phyloP scores from a whole-genome alignment of 495 filamentous ascomycete species.

The Podospora fimiseda region DNA sequence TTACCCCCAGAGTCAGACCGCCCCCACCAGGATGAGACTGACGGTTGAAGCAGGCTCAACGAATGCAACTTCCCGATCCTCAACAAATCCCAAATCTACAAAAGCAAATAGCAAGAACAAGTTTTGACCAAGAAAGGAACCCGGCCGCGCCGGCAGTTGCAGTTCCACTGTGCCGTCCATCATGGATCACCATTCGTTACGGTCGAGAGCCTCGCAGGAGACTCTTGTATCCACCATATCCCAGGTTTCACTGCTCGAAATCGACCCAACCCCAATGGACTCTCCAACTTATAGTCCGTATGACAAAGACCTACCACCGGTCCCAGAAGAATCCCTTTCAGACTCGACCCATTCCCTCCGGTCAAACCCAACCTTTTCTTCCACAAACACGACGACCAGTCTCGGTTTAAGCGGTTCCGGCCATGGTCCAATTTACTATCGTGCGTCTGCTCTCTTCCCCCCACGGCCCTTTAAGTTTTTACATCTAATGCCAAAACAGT shows the following conservation, averaged over 20 bases:
- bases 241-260: constrained; percentile 55
- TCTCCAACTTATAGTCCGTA: constrained; percentile 38
- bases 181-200: constrained; percentile 26
- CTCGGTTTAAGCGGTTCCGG: constrained; percentile 53
- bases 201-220: constrained; percentile 38
- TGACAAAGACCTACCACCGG: constrained; percentile 52
- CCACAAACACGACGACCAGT: constrained; percentile 5
- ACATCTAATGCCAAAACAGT: constrained; percentile 47
- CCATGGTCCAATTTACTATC: constrained; percentile 53
- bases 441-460: constrained; percentile 34
- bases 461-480: constrained; percentile 7
- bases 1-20: neutral
- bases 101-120: neutral
- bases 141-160: constrained; percentile 3
- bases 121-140: neutral
- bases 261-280: constrained; percentile 79
- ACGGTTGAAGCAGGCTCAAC: constrained; percentile 4
- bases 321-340: constrained; percentile 23
- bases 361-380: constrained; percentile 6
- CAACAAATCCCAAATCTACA: constrained; percentile 1
- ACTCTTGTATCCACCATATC: constrained; percentile 35
- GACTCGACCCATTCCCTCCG: constrained; percentile 23
- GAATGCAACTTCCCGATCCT: neutral
- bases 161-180: constrained; percentile 1
- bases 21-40: neutral